phyloP scores from a whole-genome alignment of 2,329 filamentous ascomycete genomes.

The Penicillium sp. region DNA sequence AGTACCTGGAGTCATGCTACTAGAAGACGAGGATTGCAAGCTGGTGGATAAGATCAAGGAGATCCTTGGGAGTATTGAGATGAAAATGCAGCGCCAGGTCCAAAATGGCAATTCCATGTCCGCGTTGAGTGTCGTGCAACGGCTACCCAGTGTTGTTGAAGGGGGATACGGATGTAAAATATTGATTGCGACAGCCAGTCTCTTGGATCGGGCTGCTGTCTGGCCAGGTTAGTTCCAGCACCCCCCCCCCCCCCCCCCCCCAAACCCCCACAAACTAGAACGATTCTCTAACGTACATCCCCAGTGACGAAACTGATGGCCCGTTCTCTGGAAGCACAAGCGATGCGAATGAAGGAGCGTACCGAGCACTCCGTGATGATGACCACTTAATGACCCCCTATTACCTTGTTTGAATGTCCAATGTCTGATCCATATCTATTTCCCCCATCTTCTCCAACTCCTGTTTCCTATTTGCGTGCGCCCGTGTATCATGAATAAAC shows the following conservation, averaged over 20 bases:
- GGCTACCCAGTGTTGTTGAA: conserved; percentile 58
- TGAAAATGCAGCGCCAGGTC: conserved; percentile 68
- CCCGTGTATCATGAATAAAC: conserved; percentile 16
- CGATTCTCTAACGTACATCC: conserved; percentile 19
- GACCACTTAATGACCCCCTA: conserved; percentile 22
- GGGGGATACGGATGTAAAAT: conserved; percentile 83
- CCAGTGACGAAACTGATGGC: conserved; percentile 68
- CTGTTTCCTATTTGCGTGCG: conserved; percentile 2
- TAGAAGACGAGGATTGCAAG: conserved; percentile 89
- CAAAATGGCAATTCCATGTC: conserved; percentile 55
- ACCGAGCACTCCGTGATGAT: conserved; percentile 43
- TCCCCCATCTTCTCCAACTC: background rate
- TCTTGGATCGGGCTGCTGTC: conserved; percentile 83
- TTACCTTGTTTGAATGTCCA: conserved; percentile 3
- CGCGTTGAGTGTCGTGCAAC: conserved; percentile 50
- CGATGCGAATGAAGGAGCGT: conserved; percentile 61
- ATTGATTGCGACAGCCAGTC: conserved; percentile 76
- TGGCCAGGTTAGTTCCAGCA: conserved; percentile 73
- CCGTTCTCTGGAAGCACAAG: conserved; percentile 63
- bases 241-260: background rate
- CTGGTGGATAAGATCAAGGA: conserved; percentile 78
- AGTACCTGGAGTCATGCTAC: conserved; percentile 81
- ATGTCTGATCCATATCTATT: conserved; percentile 1
- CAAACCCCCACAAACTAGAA: background rate
- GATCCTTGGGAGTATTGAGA: conserved; percentile 72